These are phyloP conservation scores for Dactylellina sp. DNA, from an alignment of 2,329 filamentous ascomycete genomes.

Conservation along the genomic window DNA sequence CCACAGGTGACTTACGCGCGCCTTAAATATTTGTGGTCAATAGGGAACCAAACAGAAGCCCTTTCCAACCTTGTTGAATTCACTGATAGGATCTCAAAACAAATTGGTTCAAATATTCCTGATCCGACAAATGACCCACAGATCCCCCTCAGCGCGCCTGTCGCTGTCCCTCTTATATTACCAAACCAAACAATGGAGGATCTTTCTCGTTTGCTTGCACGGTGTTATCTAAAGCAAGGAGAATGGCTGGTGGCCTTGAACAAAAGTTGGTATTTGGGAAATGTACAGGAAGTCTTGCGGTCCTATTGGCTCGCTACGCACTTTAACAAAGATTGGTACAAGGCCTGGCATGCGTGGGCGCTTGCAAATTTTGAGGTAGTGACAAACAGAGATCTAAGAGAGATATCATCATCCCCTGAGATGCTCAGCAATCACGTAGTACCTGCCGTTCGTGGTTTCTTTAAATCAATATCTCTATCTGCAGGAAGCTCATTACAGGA, in stretches of 20 bases:
- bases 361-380: constrained; percentile 98
- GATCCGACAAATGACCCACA: constrained; percentile 28
- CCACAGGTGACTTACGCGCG: constrained; percentile 95
- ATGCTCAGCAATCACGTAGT: constrained; percentile 89
- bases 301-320: constrained; percentile 92
- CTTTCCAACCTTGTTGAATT: constrained; percentile 74
- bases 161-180: constrained; percentile 53
- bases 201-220: constrained; percentile 80
- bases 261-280: constrained; percentile 83
- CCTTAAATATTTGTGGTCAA: constrained; percentile 96
- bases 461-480: constrained; percentile 94
- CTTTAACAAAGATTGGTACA: constrained; percentile 96
- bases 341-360: constrained; percentile 99
- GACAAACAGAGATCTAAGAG: constrained; percentile 74
- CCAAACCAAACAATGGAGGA: constrained; percentile 66
- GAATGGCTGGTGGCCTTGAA: constrained; percentile 93
- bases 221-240: constrained; percentile 94
- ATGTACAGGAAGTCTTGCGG: constrained; percentile 87
- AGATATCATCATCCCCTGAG: constrained; percentile 69
- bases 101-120: constrained; percentile 64
- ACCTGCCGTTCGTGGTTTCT: constrained; percentile 93
- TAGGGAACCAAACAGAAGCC: constrained; percentile 74
- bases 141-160: constrained; percentile 26
- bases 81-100: constrained; percentile 71
- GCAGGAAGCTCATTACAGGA: constrained; percentile 94